Evolutionary conservation across 179 eudicot genomes (phyloP), one percentile per base, ranked within the genome.

Genomic region (Patellifolia procumbens): DNA sequence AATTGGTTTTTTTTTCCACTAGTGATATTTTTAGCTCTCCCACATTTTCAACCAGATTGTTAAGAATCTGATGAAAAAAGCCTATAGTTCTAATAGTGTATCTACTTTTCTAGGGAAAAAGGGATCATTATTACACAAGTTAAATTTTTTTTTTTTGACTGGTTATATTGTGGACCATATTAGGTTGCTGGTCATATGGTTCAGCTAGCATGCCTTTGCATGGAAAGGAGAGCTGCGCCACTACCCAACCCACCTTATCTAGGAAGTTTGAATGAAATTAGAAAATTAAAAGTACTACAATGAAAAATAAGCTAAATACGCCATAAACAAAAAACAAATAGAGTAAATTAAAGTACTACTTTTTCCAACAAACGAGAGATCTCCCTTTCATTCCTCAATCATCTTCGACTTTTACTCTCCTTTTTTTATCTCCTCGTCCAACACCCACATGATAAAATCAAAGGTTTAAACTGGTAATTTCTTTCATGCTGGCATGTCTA

Each of bases 361-460:
- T 48, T 79, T 79, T 84, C 78, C 92, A 79, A 48, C 58, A 71
- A 79, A 87, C 89, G 81, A 89, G 89, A 88, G 90, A 89, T 87
- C 78, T 84, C 89, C 86, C 86, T 84, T 82, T 84, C 89, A 84
- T 83, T 82, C 89, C 83, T 86, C 90, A 87, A 80, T 85, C 86
- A 85, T 82, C 86, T 78, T 84, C 84, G 72, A 79, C 87, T 81
- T 85, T 85, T 81, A 62, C 75, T 73, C 76, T 53, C 73, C 26
- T 46, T 35, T 37, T 60, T 68, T 64, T 26, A 46, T 34, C 45
- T 45, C 69, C 15, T 67, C 42, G 45, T 74, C 56, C 74, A 45
- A 49, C 37, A 29, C 72, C 72, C 76, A 68, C 59, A 49, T 16
- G 73, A 68, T 1, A 29, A 52, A 42, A 48, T 49, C 39, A 19